Evolutionary conservation across 148 eudicot genomes (phyloP), one percentile per base, ranked within the genome.

Genomic region (Heliosperma pusillum): DNA sequence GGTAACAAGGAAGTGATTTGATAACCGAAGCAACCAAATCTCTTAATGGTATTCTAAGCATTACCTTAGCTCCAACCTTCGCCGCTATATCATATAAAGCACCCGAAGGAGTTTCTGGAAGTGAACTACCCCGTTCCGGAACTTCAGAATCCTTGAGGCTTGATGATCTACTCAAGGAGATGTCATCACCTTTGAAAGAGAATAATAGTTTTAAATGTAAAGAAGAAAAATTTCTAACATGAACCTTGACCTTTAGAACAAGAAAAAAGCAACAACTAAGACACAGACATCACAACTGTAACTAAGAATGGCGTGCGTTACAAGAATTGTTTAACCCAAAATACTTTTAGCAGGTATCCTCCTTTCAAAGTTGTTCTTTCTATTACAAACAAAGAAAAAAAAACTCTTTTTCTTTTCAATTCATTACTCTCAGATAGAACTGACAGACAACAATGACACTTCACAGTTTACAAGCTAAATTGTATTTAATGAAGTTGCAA

Each of bases 21-120:
- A 76, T 13, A 47, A 8, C 29, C 62, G 40, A 53, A 66, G 57
- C 42, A 44, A 13, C 42, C 25, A 65, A 20, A 19, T 42, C 45
- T 55, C 13, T 66, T 26, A 25, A 19, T 7, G 70, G 11, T 47
- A 63, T 21, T 70, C 36, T 26, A 21, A 47, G 44, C 27, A 58
- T 45, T 87, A 92, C 99, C 99, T 92, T 88, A 45, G 97, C 83
- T 82, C 97, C 96, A 79, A 92, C 91, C 77, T 83, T 88, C 62
- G 74, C 79, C 36, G 99, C 99, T 88, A 95, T 92, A 58, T 92
- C 96, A 57, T 84, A 92, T 71, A 95, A 83, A 81, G 91, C 96
- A 78, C 82, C 90, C 72, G 77, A 71, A 75, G 92, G 93, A 47
- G 86, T 82, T 72, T 92, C 96, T 19, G 87, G 70, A 50, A 60